A percentile compares a stretch with the other conserved stretches of the same genome.
These are phyloP conservation scores for Rhinocladiella similis DNA, from an alignment of 2,329 filamentous ascomycete species.

Conservation along the genomic window DNA sequence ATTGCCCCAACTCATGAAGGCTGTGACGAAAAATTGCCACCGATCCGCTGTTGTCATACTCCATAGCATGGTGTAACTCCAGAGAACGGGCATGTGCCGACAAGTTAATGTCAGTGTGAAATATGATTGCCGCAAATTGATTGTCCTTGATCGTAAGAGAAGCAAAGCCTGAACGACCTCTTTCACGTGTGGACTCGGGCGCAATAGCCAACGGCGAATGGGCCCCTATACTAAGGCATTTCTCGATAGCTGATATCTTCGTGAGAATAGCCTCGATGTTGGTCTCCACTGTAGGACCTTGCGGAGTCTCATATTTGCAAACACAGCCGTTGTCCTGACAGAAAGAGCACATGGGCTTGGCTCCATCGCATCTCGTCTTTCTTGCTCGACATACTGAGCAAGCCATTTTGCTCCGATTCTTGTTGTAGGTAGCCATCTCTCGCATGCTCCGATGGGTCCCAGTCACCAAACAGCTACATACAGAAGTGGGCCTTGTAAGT, in stretches of 20 bases:
- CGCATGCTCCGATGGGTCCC: not conserved
- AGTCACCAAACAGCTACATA: not conserved
- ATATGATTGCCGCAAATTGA: slow-evolving; percentile 4
- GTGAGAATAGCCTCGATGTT: slow-evolving; percentile 4
- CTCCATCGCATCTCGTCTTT: slow-evolving; percentile 4
- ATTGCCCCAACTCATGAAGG: not conserved
- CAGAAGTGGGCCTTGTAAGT: not conserved
- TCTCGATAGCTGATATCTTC: not conserved
- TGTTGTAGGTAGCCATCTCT: slow-evolving; percentile 1
- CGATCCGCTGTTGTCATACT: slow-evolving; percentile 1
- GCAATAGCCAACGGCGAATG: not conserved
- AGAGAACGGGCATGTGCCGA: not conserved
- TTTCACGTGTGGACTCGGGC: not conserved
- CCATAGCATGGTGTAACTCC: not conserved
- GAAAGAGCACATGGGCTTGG: slow-evolving; percentile 3
- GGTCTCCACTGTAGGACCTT: slow-evolving; percentile 1
- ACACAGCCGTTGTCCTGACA: slow-evolving; percentile 2
- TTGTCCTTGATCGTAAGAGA: slow-evolving; percentile 1
- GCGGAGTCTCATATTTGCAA: slow-evolving; percentile 3
- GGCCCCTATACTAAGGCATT: not conserved
- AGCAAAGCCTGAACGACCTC: not conserved
- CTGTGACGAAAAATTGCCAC: slow-evolving; percentile 6
- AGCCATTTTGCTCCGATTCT: slow-evolving; percentile 5
- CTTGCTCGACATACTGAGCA: slow-evolving; percentile 4
- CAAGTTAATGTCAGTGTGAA: slow-evolving; percentile 7